Percentiles rank a stretch among this genome's conserved stretches.
phyloP scores from a whole-genome alignment of 495 filamentous ascomycete species.

The Aspergillus biplanus region DNA sequence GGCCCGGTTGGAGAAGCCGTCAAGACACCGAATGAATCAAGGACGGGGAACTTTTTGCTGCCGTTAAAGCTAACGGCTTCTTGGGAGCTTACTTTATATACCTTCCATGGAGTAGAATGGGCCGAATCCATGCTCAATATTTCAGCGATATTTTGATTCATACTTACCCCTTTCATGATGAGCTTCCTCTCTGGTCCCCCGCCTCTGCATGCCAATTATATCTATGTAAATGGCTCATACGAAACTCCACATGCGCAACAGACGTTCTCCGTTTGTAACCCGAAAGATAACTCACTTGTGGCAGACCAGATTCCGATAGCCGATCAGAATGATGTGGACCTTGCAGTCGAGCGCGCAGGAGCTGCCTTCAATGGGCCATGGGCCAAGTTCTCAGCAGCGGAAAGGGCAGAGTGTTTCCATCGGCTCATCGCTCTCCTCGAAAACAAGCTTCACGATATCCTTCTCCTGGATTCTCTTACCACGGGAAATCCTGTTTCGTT shows the following conservation, averaged over 20 bases:
- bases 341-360: not conserved
- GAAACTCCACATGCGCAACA: not conserved
- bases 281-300: not conserved
- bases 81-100: not conserved
- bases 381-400: not conserved
- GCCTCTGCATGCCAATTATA: not conserved
- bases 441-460: not conserved
- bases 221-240: not conserved
- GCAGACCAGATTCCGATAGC: not conserved
- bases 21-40: not conserved
- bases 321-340: not conserved
- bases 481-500: slow-evolving; percentile 1
- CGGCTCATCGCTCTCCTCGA: not conserved
- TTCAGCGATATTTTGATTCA: not conserved
- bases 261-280: not conserved
- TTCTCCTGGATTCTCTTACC: not conserved
- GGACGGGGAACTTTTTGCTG: too few relatives aligned
- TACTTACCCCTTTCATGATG: not conserved
- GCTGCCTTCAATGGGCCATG: not conserved
- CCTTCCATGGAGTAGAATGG: not conserved
- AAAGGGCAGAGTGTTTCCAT: not conserved
- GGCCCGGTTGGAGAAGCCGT: not conserved
- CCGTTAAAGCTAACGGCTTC: not conserved
- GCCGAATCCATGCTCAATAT: not conserved
- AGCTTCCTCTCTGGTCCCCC: not conserved